phyloP scores from a whole-genome alignment of 2,329 filamentous ascomycete species.

The Huntiella decipiens region DNA sequence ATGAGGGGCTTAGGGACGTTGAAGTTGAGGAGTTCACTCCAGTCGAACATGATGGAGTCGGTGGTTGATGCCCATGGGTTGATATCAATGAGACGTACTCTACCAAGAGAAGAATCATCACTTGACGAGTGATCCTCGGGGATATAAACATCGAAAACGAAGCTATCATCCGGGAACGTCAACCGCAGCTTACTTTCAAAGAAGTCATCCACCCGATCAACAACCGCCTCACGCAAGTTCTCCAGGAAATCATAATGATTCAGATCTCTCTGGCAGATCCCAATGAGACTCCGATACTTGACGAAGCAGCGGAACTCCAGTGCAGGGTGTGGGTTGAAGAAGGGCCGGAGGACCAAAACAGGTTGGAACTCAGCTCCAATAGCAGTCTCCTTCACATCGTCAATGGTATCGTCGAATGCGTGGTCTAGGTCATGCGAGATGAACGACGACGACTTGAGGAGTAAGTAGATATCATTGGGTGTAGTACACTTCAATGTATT shows the following conservation, averaged over 20 bases:
- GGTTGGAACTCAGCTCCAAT: slow-evolving; percentile 40
- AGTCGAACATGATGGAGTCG: slow-evolving; percentile 74
- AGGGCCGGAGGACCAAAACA: slow-evolving; percentile 70
- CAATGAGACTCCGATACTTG: slow-evolving; percentile 59
- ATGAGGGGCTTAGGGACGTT: slow-evolving; percentile 40
- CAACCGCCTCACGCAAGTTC: slow-evolving; percentile 43
- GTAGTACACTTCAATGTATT: slow-evolving; percentile 85
- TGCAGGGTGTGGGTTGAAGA: slow-evolving; percentile 72
- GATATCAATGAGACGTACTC: slow-evolving; percentile 76
- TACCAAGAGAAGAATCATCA: slow-evolving; percentile 37
- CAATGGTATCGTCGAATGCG: slow-evolving; percentile 60
- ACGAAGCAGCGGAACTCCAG: slow-evolving; percentile 95
- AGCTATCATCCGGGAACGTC: slow-evolving; percentile 67
- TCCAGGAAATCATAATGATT: slow-evolving; percentile 75
- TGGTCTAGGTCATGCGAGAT: slow-evolving; percentile 87
- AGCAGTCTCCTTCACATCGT: slow-evolving; percentile 15
- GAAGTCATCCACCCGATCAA: slow-evolving; percentile 52
- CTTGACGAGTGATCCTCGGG: slow-evolving; percentile 40
- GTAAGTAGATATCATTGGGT: slow-evolving; percentile 79
- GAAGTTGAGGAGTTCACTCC: slow-evolving; percentile 67
- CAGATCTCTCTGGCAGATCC: slow-evolving; percentile 71
- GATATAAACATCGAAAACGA: slow-evolving; percentile 84
- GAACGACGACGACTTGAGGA: slow-evolving; percentile 89
- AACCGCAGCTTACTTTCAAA: slow-evolving; percentile 56
- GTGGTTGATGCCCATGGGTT: slow-evolving; percentile 88